Conservation (phyloP, 345 rosid species). For the Bruguiera parviflora region DNA sequence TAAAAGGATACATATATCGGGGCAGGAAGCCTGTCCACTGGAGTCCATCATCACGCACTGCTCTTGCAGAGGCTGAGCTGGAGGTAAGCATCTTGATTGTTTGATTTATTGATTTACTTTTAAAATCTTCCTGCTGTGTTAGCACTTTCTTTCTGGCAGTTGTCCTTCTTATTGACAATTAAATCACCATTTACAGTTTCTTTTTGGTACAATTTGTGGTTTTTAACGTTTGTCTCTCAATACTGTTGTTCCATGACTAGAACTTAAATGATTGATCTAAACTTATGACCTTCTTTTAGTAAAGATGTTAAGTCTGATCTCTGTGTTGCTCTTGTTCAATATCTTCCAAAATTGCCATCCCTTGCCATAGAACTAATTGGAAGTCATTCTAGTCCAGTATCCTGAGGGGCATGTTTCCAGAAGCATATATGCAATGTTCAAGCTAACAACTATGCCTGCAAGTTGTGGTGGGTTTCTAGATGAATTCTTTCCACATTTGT, state of each 20-base stretch:
- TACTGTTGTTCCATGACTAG: too few relatives aligned
- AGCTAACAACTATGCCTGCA: constrained; percentile 42
- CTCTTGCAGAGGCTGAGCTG: constrained; percentile 98
- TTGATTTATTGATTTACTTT: not conserved
- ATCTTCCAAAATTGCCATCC: constrained; percentile 13
- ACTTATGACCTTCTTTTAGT: not conserved
- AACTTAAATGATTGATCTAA: not conserved
- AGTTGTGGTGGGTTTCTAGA: constrained; percentile 40
- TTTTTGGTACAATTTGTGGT: not conserved
- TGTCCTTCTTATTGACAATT: constrained; percentile 1
- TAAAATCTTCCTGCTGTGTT: not conserved
- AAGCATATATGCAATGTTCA: constrained; percentile 83
- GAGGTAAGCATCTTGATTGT: constrained; percentile 50
- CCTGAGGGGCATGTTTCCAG: constrained; percentile 94
- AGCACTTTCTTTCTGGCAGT: not conserved
- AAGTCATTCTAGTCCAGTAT: constrained; percentile 47
- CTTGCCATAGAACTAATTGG: constrained; percentile 3
- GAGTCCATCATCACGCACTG: constrained; percentile 97
- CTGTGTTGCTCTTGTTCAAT: not conserved
- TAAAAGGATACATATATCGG: constrained; percentile 82
- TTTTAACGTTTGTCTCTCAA: not conserved
- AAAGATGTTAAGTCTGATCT: not conserved
- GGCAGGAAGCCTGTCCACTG: constrained; percentile 97
- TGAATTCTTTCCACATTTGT: constrained; percentile 69
- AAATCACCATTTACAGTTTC: not conserved